These are phyloP conservation scores for Dendrocalamus latiflorus DNA, from an alignment of 202 grass and related monocot genomes.

Conservation along the genomic window DNA sequence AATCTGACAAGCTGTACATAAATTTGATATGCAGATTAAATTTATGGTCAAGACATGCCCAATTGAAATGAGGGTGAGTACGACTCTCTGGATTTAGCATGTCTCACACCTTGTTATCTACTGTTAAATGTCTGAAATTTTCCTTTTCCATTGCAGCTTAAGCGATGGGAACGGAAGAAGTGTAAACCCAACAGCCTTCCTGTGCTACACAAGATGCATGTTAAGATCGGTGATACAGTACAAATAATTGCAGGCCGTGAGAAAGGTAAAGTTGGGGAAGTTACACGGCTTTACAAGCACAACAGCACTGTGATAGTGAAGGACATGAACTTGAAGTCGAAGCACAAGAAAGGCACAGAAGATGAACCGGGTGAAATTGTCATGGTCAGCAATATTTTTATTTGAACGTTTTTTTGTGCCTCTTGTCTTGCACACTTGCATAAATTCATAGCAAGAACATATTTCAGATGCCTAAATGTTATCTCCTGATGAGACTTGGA, in stretches of 20 bases:
- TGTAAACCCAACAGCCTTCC: slow-evolving; percentile 93
- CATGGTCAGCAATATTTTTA: slow-evolving; percentile 48
- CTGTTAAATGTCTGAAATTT: not conserved
- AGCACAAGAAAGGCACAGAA: slow-evolving; percentile 99
- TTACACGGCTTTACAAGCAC: slow-evolving; percentile 64
- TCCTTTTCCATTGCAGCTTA: slow-evolving; percentile 52
- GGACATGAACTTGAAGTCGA: slow-evolving; percentile 94
- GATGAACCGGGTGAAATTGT: slow-evolving; percentile 89
- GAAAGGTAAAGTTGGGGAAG: no score
- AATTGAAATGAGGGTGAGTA: slow-evolving; percentile 51
- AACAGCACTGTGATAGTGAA: slow-evolving; percentile 89
- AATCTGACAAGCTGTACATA: slow-evolving; percentile 17
- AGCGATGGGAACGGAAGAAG: slow-evolving; percentile 88
- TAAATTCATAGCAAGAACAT: no score
- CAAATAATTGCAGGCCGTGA: no score
- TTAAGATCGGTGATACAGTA: slow-evolving; percentile 83
- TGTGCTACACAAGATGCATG: slow-evolving; percentile 88
- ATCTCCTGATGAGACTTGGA: no score
- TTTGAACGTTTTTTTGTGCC: no score
- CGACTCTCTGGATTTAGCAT: not conserved
- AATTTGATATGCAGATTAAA: slow-evolving; percentile 30
- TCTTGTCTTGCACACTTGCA: no score
- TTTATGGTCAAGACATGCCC: slow-evolving; percentile 53
- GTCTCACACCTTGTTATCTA: not conserved
- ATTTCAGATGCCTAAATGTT: no score